phyloP scores from a whole-genome alignment of 1,139 yeast species.

The Scheffersomyces cryptocercus region DNA sequence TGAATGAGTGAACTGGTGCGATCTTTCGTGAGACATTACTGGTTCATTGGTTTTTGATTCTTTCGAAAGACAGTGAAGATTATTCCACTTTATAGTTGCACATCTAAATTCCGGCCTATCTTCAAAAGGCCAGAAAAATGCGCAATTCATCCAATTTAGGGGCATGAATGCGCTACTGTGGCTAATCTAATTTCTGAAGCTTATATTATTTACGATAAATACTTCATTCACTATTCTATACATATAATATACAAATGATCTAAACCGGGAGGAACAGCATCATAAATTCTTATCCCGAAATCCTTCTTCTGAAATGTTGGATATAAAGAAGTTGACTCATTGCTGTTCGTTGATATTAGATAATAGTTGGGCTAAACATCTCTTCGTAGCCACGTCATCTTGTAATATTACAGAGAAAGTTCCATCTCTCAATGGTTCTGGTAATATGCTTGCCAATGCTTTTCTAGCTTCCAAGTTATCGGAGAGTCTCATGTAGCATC shows the following conservation, averaged over 20 bases:
- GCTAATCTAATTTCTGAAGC: no score
- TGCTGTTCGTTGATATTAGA: conserved; percentile 57
- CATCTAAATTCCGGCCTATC: neutral
- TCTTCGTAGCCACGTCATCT: conserved; percentile 86
- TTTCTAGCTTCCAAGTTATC: conserved; percentile 91
- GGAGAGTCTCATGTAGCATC: conserved; percentile 87
- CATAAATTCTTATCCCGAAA: no score
- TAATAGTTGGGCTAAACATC: conserved; percentile 82
- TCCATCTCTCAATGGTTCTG: conserved; percentile 88
- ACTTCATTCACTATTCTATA: neutral
- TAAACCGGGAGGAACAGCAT: neutral
- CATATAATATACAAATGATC: neutral
- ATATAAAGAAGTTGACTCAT: conserved; percentile 1
- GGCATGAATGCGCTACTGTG: neutral
- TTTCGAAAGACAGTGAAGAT: neutral
- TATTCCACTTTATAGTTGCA: no score
- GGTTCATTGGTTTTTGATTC: no score
- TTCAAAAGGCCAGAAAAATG: neutral
- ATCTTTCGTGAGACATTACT: conserved; percentile 11
- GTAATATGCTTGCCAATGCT: conserved; percentile 80
- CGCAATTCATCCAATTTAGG: neutral
- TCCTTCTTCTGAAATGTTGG: neutral
- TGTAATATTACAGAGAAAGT: conserved; percentile 77
- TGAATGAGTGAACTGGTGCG: conserved; percentile 49
- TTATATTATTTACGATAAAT: neutral